Conservation (phyloP, 2,329 filamentous ascomycete genomes). For the Grosmannia huntii region DNA sequence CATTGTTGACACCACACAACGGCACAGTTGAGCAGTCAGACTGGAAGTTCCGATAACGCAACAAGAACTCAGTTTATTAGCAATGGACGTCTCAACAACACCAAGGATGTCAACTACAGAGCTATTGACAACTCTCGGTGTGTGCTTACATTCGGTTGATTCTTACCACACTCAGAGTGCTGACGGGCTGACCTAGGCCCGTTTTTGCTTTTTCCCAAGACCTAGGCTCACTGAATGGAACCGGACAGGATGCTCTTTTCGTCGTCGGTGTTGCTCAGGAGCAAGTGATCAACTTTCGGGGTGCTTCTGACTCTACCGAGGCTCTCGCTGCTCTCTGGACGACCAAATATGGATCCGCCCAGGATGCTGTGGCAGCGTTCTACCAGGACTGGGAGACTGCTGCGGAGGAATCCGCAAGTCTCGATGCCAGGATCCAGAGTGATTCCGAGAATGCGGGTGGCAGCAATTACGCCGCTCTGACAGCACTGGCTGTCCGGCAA, state of each 20-base stretch:
- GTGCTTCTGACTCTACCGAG: slow-evolving; percentile 45
- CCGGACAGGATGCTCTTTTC: slow-evolving; percentile 42
- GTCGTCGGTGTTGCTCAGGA: slow-evolving; percentile 68
- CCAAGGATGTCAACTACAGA: slow-evolving; percentile 52
- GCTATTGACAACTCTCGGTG: slow-evolving; percentile 50
- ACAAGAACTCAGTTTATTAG: slow-evolving; percentile 55
- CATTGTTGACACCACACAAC: no score
- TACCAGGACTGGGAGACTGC: slow-evolving; percentile 60
- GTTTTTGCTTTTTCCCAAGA: slow-evolving; percentile 67
- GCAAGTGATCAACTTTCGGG: slow-evolving; percentile 62
- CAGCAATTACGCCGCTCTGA: slow-evolving; percentile 61
- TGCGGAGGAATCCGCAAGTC: slow-evolving; percentile 39
- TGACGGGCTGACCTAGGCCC: slow-evolving; percentile 37
- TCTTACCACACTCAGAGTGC: background rate
- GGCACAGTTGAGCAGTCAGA: slow-evolving; percentile 52
- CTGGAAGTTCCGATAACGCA: slow-evolving; percentile 45
- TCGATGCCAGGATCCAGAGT: slow-evolving; percentile 54
- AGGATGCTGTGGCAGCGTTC: slow-evolving; percentile 58
- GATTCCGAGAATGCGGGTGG: slow-evolving; percentile 57
- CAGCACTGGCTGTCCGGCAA: slow-evolving; percentile 69
- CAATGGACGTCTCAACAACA: slow-evolving; percentile 49
- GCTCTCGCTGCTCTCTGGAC: slow-evolving; percentile 66
- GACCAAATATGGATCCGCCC: slow-evolving; percentile 51
- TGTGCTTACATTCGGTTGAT: slow-evolving; percentile 1
- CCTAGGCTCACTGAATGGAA: slow-evolving; percentile 31